phyloP scores from a whole-genome alignment of 768 basidiomycete genomes.

The Daedaleopsis sinensis region DNA sequence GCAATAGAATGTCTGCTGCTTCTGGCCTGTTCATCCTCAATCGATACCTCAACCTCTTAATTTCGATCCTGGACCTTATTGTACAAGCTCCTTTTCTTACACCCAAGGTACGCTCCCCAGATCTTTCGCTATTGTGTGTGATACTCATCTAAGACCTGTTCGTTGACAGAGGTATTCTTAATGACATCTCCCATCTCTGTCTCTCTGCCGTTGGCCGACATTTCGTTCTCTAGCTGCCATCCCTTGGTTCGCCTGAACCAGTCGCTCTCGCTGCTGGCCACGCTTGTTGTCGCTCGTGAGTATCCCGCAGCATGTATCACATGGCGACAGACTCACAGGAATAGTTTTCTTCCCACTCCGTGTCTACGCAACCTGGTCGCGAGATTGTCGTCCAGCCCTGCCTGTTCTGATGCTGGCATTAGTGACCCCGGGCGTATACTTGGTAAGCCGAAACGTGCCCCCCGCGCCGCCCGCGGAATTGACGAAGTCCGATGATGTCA shows the following conservation, averaged over 20 bases:
- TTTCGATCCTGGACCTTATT: conserved; percentile 21
- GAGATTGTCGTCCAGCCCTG: conserved; percentile 22
- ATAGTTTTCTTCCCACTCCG: conserved; percentile 21
- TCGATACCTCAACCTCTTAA: conserved; percentile 24
- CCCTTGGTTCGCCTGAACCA: conserved; percentile 20
- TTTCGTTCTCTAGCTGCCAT: conserved; percentile 12
- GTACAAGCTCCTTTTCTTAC: conserved; percentile 37
- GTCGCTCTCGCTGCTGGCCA: conserved; percentile 4
- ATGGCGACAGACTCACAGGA: not conserved
- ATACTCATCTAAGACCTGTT: not conserved
- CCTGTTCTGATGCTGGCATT: conserved; percentile 20
- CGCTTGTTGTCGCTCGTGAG: conserved; percentile 19
- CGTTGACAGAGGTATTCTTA: not conserved
- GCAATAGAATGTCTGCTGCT: conserved; percentile 11
- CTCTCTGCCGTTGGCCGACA: not conserved
- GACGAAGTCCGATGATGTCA: no score
- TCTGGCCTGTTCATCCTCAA: conserved; percentile 23
- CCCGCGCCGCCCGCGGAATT: not conserved
- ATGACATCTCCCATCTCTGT: not conserved
- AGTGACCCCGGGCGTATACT: conserved; percentile 10
- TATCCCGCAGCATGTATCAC: not conserved
- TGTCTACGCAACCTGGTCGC: conserved; percentile 24
- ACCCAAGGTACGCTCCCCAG: conserved; percentile 43
- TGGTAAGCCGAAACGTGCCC: conserved; percentile 2
- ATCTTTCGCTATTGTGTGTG: conserved; percentile 1